phyloP scores from a whole-genome alignment of 78 protist species.

The Dictyostelium purpureum region DNA sequence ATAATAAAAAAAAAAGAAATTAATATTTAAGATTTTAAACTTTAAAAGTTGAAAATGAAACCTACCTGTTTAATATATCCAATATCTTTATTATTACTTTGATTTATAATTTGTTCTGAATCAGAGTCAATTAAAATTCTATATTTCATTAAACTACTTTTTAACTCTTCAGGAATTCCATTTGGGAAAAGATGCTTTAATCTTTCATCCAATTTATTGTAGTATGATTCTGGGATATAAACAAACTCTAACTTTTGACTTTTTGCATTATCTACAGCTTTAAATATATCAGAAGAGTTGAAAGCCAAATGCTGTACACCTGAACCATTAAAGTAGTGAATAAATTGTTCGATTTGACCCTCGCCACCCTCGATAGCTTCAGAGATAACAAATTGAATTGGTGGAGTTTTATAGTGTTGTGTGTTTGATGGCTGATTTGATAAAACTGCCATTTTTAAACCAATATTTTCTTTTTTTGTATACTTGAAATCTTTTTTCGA shows the following conservation, averaged over 20 bases:
- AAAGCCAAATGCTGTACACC: slow-evolving; percentile 74
- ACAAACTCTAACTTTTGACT: slow-evolving; percentile 24
- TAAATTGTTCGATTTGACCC: slow-evolving; percentile 70
- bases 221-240: slow-evolving; percentile 48
- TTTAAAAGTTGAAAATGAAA: background rate
- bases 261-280: slow-evolving; percentile 31
- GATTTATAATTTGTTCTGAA: background rate
- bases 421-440: slow-evolving; percentile 39
- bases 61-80: slow-evolving; percentile 63
- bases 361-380: slow-evolving; percentile 47
- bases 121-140: slow-evolving; percentile 64
- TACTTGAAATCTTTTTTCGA: slow-evolving; percentile 26
- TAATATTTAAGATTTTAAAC: background rate
- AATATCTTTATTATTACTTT: background rate
- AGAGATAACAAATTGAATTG: slow-evolving; percentile 53
- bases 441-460: slow-evolving; percentile 53
- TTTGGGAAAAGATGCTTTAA: slow-evolving; percentile 9
- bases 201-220: slow-evolving; percentile 4
- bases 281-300: slow-evolving; percentile 16
- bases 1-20: background rate
- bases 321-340: slow-evolving; percentile 33
- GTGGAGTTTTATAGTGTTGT: background rate
- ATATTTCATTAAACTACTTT: background rate
- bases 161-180: background rate
- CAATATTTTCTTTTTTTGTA: slow-evolving; percentile 40